phyloP scores from a whole-genome alignment of 139 green algal genomes.

The Chlorella sp. region DNA sequence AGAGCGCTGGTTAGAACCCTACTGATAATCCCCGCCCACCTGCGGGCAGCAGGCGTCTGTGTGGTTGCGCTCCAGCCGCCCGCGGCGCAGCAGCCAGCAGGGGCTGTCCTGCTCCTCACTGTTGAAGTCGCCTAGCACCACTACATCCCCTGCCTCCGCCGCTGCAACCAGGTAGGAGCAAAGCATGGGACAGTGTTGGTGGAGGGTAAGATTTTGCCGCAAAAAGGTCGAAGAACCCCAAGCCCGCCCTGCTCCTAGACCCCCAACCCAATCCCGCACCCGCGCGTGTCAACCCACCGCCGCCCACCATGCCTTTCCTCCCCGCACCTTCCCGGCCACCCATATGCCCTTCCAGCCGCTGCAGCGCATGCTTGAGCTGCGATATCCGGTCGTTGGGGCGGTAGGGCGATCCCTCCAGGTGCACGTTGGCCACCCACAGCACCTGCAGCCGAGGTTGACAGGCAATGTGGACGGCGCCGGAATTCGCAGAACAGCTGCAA shows the following conservation, averaged over 20 bases:
- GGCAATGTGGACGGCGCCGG: no score
- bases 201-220: no score
- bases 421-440: conserved; percentile 66
- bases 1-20: no score
- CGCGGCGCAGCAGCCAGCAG: conserved; percentile 55
- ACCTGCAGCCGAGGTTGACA: conserved; percentile 1
- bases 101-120: conserved; percentile 38
- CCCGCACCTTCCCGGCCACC: background rate
- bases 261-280: no score
- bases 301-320: background rate
- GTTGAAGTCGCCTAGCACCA: conserved; percentile 70
- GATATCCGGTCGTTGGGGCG: conserved; percentile 60
- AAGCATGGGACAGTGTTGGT: no score
- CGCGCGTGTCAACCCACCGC: no score
- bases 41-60: conserved; percentile 58
- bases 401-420: conserved; percentile 70
- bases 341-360: conserved; percentile 54
- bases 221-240: no score
- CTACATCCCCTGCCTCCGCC: conserved; percentile 23
- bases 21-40: conserved; percentile 31
- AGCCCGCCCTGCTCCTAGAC: no score
- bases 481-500: no score
- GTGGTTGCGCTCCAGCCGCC: conserved; percentile 57
- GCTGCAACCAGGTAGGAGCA: no score
- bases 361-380: conserved; percentile 60